Evolutionary conservation across 768 basidiomycete genomes (phyloP), one percentile per base, ranked within the genome.

Genomic region (Suillus spraguei): DNA sequence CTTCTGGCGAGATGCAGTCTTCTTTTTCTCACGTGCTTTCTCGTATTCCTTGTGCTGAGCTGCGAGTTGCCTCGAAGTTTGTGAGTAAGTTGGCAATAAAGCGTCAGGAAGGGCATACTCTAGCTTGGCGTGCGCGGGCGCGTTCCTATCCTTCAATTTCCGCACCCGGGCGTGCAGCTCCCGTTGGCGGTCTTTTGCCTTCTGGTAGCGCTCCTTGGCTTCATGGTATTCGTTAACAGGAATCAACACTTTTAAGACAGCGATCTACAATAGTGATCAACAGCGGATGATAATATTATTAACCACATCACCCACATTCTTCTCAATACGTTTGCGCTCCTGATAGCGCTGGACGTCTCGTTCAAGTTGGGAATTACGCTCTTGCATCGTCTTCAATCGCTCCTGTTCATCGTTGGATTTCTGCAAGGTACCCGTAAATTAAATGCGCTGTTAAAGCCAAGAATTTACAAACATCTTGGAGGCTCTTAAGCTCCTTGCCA

Each of bases 261-360:
- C 81, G 64, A 94, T 89, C 92, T 94, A 58, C 55, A 3, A 22
- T 13, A 24, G 54, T 16, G 14, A 20, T 32, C 44, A 42, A 61
- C 9, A 44, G 60, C 63, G 4, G 47, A 41, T 32, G 62, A 3
- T 22, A 41, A 54, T 1, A 22, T n/a, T 0, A 35, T 56, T 17
- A 0, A 14, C 14, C 10, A 28, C 59, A 28, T 5, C 9, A 72
- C 72, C 22, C 55, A 86, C 90, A 73, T 83, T 78, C 42, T 83
- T 79, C 76, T 96, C 90, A 38, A 95, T 83, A 49, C 82, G 80
- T 70, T 85, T 82, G 39, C 94, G 85, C 61, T 95, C 91, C 60
- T 88, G 82, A 70, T 86, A 94, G 17, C 88, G 83, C 64, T 85
- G 82, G 0, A 97, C 95, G 55, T 96, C 92, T 16, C 87, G 82